Conservation (phyloP, 352 stramenopile genomes). For the Phytophthora sansomeana region DNA sequence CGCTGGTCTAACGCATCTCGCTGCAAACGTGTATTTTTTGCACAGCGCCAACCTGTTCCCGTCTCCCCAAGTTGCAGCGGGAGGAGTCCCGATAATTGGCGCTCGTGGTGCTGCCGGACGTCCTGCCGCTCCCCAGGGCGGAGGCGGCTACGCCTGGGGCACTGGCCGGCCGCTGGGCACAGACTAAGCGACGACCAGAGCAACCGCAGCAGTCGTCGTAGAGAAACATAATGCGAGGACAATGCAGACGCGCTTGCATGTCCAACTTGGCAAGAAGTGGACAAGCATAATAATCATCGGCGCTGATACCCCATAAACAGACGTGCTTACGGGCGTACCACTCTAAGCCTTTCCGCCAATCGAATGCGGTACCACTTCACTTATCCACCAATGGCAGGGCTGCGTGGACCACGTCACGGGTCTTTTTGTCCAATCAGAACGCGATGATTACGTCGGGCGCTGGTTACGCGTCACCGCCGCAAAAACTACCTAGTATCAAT, state of each 20-base stretch:
- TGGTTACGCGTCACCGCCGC: conserved; percentile 12
- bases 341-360: neutral
- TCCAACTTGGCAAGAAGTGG: too few relatives aligned
- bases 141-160: conserved; percentile 77
- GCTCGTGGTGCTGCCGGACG: conserved; percentile 44
- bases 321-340: neutral
- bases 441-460: conserved; percentile 14
- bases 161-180: conserved; percentile 63
- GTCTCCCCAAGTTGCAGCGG: conserved; percentile 52
- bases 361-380: neutral
- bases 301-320: neutral
- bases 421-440: conserved; percentile 9
- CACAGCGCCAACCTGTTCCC: conserved; percentile 71
- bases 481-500: neutral
- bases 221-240: conserved; percentile 2
- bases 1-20: conserved; percentile 7
- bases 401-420: neutral
- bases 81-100: conserved; percentile 68
- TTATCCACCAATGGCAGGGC: neutral
- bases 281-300: too few relatives aligned
- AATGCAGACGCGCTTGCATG: neutral
- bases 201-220: neutral
- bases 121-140: conserved; percentile 43
- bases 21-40: conserved; percentile 2
- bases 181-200: conserved; percentile 21